Evolutionary conservation across 2,329 filamentous ascomycete genomes (phyloP).

Genomic region (Amesomyces nigricolor): DNA sequence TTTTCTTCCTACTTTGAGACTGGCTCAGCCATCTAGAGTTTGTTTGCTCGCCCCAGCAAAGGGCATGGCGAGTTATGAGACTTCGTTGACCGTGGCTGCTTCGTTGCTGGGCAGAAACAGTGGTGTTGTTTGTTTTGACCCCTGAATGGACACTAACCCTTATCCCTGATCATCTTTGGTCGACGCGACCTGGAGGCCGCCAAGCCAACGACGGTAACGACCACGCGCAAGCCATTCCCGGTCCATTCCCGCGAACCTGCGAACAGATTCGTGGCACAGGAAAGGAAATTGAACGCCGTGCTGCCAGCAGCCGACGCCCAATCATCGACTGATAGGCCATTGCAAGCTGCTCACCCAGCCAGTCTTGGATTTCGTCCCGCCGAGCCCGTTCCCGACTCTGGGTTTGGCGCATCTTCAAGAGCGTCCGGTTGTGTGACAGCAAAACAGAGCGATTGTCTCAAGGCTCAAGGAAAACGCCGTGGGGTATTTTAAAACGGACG

Average conservation of each 20-base stretch:
- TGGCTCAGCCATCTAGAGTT: too few relatives aligned
- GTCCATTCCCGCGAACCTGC: neutral
- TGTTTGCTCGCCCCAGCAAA: neutral
- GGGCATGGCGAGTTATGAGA: neutral
- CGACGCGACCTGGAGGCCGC: neutral
- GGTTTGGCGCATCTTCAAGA: too few relatives aligned
- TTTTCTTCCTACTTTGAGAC: too few relatives aligned
- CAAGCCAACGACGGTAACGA: neutral
- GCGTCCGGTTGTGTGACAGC: too few relatives aligned
- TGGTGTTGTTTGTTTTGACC: neutral
- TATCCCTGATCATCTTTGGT: neutral
- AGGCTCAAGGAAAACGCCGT: neutral
- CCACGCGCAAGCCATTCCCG: neutral
- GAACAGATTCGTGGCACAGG: neutral
- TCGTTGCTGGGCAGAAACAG: too few relatives aligned
- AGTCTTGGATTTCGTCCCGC: neutral
- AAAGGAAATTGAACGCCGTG: neutral
- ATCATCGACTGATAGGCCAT: neutral
- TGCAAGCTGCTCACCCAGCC: neutral
- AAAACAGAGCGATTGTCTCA: too few relatives aligned
- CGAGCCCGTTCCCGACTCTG: too few relatives aligned
- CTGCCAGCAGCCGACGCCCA: neutral
- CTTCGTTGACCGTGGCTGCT: too few relatives aligned
- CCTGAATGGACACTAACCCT: conserved; percentile 2
- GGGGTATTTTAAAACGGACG: neutral